Conservation (phyloP, 441 rosid genomes). For the Corymbia citriodora region DNA sequence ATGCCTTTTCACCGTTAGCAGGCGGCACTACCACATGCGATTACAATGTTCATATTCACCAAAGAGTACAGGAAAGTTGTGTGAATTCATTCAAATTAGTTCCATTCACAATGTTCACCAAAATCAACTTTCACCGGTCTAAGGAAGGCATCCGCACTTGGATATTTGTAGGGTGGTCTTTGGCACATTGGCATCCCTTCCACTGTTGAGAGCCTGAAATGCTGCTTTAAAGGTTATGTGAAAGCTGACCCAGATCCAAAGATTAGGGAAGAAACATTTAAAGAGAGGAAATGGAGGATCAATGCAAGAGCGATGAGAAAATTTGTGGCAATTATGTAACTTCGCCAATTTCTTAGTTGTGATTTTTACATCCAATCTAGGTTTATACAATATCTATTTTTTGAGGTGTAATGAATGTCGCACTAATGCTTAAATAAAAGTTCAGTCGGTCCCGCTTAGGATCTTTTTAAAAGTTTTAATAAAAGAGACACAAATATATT, state of each 20-base stretch:
- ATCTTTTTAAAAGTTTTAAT: no score
- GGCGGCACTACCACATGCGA: slow-evolving; percentile 7
- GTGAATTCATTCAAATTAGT: not conserved
- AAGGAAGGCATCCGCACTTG: no score
- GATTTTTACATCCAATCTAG: not conserved
- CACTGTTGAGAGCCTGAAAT: not conserved
- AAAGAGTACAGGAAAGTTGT: slow-evolving; percentile 8
- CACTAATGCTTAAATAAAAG: no score
- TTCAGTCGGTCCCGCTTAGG: no score
- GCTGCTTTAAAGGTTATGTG: not conserved
- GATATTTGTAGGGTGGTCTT: slow-evolving; percentile 2
- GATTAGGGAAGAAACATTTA: no score
- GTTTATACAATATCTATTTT: no score
- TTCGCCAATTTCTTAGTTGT: not conserved
- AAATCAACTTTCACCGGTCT: not conserved
- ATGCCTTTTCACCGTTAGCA: not conserved
- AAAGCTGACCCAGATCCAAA: not conserved
- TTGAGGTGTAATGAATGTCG: no score
- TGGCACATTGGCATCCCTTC: slow-evolving; percentile 5
- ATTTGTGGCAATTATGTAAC: not conserved
- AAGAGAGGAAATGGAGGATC: no score
- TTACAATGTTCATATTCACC: slow-evolving; percentile 2
- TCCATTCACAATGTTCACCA: not conserved
- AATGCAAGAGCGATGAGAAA: no score
- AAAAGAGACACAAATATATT: no score